Evolutionary conservation across 208 protist species (phyloP).

Genomic region (Wallacemonas sp.): DNA sequence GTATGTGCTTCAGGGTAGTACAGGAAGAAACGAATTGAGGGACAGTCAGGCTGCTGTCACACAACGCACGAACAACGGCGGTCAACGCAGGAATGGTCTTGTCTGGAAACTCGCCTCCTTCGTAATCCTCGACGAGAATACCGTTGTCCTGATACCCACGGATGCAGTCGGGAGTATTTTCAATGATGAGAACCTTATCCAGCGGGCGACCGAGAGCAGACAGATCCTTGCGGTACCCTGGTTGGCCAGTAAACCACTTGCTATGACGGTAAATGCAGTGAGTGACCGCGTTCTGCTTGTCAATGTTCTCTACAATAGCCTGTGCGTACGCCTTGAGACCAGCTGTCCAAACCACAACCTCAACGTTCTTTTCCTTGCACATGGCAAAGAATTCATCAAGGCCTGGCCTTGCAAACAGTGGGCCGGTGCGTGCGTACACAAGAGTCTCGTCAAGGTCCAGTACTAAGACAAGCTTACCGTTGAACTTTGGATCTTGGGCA

Average conservation of each 20-base stretch:
- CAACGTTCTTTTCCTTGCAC: slow-evolving; percentile 81
- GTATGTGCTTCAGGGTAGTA: slow-evolving; percentile 55
- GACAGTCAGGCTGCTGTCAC: slow-evolving; percentile 82
- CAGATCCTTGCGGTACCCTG: slow-evolving; percentile 92
- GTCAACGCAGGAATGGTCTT: slow-evolving; percentile 88
- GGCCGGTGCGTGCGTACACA: slow-evolving; percentile 84
- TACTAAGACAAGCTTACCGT: slow-evolving; percentile 85
- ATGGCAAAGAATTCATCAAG: slow-evolving; percentile 88
- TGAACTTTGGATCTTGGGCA: slow-evolving; percentile 62
- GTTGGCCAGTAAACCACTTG: slow-evolving; percentile 93
- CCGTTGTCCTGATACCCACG: slow-evolving; percentile 90
- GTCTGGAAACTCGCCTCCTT: slow-evolving; percentile 83
- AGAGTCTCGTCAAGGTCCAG: slow-evolving; percentile 91
- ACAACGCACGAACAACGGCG: slow-evolving; percentile 71
- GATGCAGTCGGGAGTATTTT: slow-evolving; percentile 94
- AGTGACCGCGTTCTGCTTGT: slow-evolving; percentile 74
- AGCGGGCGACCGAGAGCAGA: slow-evolving; percentile 81
- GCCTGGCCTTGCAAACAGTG: slow-evolving; percentile 85
- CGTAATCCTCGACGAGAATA: slow-evolving; percentile 92
- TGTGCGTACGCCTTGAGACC: slow-evolving; percentile 91
- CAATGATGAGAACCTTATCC: slow-evolving; percentile 89
- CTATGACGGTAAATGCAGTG: slow-evolving; percentile 94
- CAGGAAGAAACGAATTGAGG: slow-evolving; percentile 86
- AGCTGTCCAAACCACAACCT: slow-evolving; percentile 92
- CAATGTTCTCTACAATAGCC: slow-evolving; percentile 91